Evolutionary conservation across 176 grass and related monocot genomes (phyloP).

Genomic region (Avena eriantha): DNA sequence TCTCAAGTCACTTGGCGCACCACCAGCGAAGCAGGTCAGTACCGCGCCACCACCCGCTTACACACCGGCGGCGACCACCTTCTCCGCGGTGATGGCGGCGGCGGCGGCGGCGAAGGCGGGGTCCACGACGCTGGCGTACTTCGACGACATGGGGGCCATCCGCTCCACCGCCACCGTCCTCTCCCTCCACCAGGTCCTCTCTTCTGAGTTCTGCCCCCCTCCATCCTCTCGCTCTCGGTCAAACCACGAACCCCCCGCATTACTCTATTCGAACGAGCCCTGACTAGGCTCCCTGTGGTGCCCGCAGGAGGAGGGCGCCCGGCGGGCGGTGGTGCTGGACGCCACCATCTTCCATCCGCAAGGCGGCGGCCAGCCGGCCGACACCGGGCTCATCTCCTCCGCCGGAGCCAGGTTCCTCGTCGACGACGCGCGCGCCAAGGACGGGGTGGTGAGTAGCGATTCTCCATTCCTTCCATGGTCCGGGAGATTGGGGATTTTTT

Average conservation of each 20-base stretch:
- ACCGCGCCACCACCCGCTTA: not conserved
- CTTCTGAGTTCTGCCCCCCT: not conserved
- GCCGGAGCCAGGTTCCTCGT: conserved; percentile 67
- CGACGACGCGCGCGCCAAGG: conserved; percentile 75
- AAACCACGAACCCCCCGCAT: not conserved
- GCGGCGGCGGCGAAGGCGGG: conserved; percentile 9
- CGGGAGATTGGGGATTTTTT: not conserved
- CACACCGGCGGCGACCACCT: conserved; percentile 27
- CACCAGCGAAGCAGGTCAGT: not conserved
- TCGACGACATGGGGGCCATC: conserved; percentile 80
- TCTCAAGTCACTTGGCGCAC: not conserved
- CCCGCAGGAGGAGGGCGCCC: conserved; percentile 59
- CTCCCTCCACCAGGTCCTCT: conserved; percentile 50
- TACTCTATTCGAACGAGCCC: not conserved
- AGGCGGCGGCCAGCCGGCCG: conserved; percentile 87
- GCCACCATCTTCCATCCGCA: conserved; percentile 89
- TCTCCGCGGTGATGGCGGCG: conserved; percentile 35
- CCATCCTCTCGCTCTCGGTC: not conserved
- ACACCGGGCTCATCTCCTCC: conserved; percentile 57
- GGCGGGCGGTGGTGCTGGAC: conserved; percentile 69
- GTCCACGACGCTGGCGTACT: conserved; percentile 70
- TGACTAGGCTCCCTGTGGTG: not conserved
- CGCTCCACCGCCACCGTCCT: conserved; percentile 60
- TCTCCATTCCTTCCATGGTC: not conserved
- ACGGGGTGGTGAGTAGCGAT: conserved; percentile 64